phyloP scores from a whole-genome alignment of 805 yeast genomes.

The Debaryomyces hansenii region DNA sequence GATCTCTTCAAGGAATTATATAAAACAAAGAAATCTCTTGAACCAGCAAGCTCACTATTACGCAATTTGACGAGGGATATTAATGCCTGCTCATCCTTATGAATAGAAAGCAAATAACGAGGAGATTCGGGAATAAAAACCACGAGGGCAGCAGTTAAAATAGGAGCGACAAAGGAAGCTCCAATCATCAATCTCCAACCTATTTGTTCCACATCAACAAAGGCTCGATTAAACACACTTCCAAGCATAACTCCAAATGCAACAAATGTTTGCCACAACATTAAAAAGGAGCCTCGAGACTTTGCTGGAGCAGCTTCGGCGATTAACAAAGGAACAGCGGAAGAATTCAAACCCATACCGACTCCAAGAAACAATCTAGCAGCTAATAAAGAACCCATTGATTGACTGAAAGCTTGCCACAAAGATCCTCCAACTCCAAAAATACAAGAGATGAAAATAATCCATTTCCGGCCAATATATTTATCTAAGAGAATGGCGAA shows the following conservation, averaged over 20 bases:
- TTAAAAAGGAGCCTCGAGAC: constrained; percentile 12
- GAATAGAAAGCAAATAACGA: constrained; percentile 19
- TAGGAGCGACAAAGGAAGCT: constrained; percentile 8
- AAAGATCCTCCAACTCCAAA: constrained; percentile 9
- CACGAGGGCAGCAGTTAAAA: constrained; percentile 11
- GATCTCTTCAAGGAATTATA: constrained; percentile 5
- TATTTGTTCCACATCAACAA: constrained; percentile 2
- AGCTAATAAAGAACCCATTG: constrained; percentile 8
- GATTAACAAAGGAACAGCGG: constrained; percentile 12
- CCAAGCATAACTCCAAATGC: constrained; percentile 14
- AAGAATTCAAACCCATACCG: constrained; percentile 13
- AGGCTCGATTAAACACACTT: constrained; percentile 8
- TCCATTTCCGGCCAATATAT: constrained; percentile 10
- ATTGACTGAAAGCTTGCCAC: constrained; percentile 15
- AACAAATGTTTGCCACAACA: constrained; percentile 16
- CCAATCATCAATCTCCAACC: constrained; percentile 18
- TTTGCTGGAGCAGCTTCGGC: constrained; percentile 15
- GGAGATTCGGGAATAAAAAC: constrained; percentile 25
- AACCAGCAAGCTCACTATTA: not conserved
- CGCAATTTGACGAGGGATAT: constrained; percentile 10
- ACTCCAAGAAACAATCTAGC: constrained; percentile 14
- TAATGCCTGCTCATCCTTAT: constrained; percentile 15
- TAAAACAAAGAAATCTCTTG: no score
- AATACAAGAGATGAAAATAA: constrained; percentile 9
- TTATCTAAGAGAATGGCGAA: constrained; percentile 7